phyloP scores from a whole-genome alignment of 1,284 basidiomycete genomes.

The Ceratorhiza oryzae-sativae region DNA sequence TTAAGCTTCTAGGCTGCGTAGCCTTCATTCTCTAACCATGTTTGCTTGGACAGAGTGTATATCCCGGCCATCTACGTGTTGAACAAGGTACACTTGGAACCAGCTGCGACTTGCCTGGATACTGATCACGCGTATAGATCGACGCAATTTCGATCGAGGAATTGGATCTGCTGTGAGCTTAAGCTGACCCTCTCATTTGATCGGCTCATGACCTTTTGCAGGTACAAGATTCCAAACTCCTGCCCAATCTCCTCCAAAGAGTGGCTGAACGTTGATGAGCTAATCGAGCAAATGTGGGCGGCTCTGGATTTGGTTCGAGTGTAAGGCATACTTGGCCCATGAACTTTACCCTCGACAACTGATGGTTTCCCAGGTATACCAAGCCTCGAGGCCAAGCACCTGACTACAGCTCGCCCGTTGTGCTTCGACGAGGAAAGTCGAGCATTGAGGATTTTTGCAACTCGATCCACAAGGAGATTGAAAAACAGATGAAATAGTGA shows the following conservation, averaged over 20 bases:
- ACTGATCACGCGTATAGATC: conserved; percentile 67
- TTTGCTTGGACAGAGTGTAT: conserved; percentile 73
- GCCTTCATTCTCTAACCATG: conserved; percentile 27
- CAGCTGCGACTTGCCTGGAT: conserved; percentile 39
- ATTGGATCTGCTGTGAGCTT: conserved; percentile 85
- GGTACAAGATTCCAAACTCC: conserved; percentile 91
- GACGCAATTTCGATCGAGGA: conserved; percentile 99
- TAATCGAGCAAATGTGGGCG: conserved; percentile 90
- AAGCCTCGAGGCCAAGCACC: conserved; percentile 91
- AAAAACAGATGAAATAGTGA: conserved; percentile 91
- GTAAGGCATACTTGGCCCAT: conserved; percentile 50
- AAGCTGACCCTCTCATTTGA: background rate
- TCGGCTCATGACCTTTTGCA: conserved; percentile 48
- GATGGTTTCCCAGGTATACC: conserved; percentile 64
- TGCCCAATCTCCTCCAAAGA: conserved; percentile 93
- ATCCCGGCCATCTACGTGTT: conserved; percentile 87
- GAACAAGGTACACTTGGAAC: conserved; percentile 38
- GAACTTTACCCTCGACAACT: background rate
- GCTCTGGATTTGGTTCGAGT: conserved; percentile 88
- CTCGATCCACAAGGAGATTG: conserved; percentile 89
- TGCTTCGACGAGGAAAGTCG: conserved; percentile 66
- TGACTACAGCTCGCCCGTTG: conserved; percentile 84
- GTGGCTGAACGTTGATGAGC: conserved; percentile 98
- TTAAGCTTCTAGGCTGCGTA: conserved; percentile 28
- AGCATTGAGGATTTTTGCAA: conserved; percentile 92